A percentile compares a stretch with the other conserved stretches of the same genome.
Evolutionary conservation across 179 eudicot species (phyloP).

Genomic region (Heliamphora pulchella): DNA sequence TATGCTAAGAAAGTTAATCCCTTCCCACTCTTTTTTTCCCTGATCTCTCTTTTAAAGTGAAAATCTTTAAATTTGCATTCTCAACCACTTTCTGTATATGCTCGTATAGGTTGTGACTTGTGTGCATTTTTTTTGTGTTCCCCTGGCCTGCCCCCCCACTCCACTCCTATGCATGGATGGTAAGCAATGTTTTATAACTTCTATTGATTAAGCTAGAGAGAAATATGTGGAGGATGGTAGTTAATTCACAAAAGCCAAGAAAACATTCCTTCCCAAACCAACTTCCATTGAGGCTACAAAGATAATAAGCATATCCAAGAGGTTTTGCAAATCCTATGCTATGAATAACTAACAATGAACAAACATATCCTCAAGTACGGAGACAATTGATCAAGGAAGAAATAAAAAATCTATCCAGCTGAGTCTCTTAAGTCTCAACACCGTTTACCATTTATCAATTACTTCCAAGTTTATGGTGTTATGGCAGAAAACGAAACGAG

Average conservation of each 20-base stretch:
- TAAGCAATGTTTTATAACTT: not conserved
- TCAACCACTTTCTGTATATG: not conserved
- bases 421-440: no score
- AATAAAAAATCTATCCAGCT: not conserved
- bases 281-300: not conserved
- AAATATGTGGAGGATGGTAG: not conserved
- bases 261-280: not conserved
- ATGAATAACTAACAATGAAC: not conserved
- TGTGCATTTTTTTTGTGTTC: not conserved
- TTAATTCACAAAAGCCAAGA: not conserved
- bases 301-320: not conserved
- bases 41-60: not conserved
- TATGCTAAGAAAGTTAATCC: not conserved
- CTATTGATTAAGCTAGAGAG: not conserved
- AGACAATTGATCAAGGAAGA: not conserved
- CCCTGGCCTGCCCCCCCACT: no score
- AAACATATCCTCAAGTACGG: not conserved
- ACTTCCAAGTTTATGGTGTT: no score
- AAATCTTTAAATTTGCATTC: not conserved
- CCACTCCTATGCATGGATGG: not conserved
- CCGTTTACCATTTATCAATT: not conserved
- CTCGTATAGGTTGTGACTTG: not conserved
- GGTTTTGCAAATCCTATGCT: not conserved
- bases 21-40: not conserved
- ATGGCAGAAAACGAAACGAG: no score